Base-by-base conservation (phyloP, 192 early-diverging fungal genomes). In the Geosiphon pyriformis region DNA sequence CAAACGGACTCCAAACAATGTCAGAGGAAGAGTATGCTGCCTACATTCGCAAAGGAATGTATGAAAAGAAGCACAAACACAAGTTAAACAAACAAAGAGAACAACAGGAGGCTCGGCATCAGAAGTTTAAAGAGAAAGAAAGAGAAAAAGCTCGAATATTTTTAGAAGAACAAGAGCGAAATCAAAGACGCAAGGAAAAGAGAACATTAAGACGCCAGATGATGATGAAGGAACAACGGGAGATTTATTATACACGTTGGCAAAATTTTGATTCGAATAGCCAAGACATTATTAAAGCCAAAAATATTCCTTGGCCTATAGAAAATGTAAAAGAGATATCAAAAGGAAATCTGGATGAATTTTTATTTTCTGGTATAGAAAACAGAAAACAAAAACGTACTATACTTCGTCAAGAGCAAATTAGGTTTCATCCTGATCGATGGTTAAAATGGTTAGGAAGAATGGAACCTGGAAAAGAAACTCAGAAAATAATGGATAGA, bases 291-390 rank as follows among this genome's bases (percentile, higher is more conserved):
- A 57, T 57, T 57, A 31, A 33, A 32, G 23, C 32, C 11, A 12
- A 57, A 32, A 29, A 57, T 57, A 57, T 57, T 57, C 55, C 55
- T 30, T 57, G 55, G 55, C 55, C 55, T 17, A 32, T 12, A 12
- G 30, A 25, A 10, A 29, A 57, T 18, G 32, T 32, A 57, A 57
- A 12, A 17, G 32, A 29, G 32, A 15, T 34, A 57, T 31, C 55
- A 31, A 27, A 31, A 32, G 30, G 18, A 25, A 18, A 31, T 17
- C 3, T 57, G 17, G 18, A 31, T 8, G 55, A 32, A 30, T 57
- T 57, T 57, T 57, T 57, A 57, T 57, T 57, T 29, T 27, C 1
- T 30, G 17, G 17, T 10, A 32, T 31, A 31, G 18, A 57, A 0
- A 29, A 57, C 32, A 12, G 17, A 29, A 20, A 12, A 15, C 29